Evolutionary conservation across 2,329 filamentous ascomycete species (phyloP).

Genomic region (Mollisiaceae sp.): DNA sequence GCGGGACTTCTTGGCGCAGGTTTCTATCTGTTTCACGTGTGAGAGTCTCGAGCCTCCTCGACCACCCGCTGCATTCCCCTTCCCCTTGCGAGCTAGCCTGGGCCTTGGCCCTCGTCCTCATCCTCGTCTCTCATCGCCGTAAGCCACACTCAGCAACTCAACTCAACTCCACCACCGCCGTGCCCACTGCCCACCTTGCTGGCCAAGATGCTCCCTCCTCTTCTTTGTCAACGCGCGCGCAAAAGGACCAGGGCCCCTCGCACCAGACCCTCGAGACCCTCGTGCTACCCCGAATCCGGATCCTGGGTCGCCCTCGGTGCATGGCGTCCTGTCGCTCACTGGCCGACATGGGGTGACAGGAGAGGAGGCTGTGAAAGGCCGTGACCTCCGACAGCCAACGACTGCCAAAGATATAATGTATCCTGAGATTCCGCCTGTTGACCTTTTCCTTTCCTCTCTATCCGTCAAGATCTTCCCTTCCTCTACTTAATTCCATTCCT

Average conservation of each 20-base stretch:
- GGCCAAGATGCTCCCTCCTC: conserved; percentile 4
- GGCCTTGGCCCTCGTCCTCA: no score
- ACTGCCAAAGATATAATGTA: conserved; percentile 35
- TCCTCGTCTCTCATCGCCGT: neutral
- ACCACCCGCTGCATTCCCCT: conserved; percentile 6
- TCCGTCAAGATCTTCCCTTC: conserved; percentile 36
- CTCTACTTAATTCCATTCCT: conserved; percentile 35
- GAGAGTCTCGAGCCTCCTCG: conserved; percentile 20
- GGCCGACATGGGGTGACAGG: conserved; percentile 32
- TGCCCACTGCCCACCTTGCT: neutral
- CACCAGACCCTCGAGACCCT: conserved; percentile 5
- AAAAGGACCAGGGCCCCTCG: conserved; percentile 12
- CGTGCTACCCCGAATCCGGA: neutral
- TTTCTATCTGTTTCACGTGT: conserved; percentile 17
- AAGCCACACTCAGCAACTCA: neutral
- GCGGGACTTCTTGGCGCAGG: conserved; percentile 13
- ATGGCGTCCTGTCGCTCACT: conserved; percentile 19
- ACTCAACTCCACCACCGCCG: conserved; percentile 3
- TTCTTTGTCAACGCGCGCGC: conserved; percentile 26
- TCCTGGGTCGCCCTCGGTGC: conserved; percentile 8
- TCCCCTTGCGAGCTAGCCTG: neutral
- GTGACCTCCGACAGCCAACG: conserved; percentile 32
- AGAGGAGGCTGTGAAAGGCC: conserved; percentile 32
- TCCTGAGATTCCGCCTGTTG: conserved; percentile 31
- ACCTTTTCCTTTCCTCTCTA: conserved; percentile 28